Conservation (phyloP, 441 rosid species). For the Macaranga tanarius region DNA sequence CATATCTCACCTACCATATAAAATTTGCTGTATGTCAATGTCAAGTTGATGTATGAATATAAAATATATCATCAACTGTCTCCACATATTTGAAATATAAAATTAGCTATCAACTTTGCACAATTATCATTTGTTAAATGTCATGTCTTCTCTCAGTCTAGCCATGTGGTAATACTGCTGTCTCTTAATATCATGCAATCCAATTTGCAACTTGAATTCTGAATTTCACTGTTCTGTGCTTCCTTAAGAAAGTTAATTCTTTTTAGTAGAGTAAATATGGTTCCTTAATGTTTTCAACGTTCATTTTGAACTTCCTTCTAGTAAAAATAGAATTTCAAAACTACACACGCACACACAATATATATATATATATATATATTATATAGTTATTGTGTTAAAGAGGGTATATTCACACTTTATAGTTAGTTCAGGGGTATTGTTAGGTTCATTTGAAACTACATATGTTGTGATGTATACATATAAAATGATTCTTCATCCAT, state of each 20-base stretch:
- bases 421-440: too few species aligned
- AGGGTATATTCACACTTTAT: too few species aligned
- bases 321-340: neutral
- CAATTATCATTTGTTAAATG: too few species aligned
- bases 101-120: neutral
- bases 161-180: neutral
- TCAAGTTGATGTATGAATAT: neutral
- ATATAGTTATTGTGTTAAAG: too few species aligned
- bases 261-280: neutral
- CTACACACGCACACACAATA: too few species aligned
- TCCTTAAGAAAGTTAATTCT: neutral
- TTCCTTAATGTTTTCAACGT: neutral
- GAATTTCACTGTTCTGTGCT: neutral
- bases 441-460: too few species aligned
- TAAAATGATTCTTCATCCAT: too few species aligned
- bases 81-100: neutral
- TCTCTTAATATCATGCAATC: neutral
- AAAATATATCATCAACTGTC: neutral
- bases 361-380: too few species aligned
- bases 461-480: too few species aligned
- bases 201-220: neutral
- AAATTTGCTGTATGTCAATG: neutral
- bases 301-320: neutral
- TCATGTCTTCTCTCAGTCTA: too few species aligned
- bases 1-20: neutral